These are phyloP conservation scores for Prorocentrum cordatum DNA, from an alignment of 169 alveolate species.

Conservation along the genomic window DNA sequence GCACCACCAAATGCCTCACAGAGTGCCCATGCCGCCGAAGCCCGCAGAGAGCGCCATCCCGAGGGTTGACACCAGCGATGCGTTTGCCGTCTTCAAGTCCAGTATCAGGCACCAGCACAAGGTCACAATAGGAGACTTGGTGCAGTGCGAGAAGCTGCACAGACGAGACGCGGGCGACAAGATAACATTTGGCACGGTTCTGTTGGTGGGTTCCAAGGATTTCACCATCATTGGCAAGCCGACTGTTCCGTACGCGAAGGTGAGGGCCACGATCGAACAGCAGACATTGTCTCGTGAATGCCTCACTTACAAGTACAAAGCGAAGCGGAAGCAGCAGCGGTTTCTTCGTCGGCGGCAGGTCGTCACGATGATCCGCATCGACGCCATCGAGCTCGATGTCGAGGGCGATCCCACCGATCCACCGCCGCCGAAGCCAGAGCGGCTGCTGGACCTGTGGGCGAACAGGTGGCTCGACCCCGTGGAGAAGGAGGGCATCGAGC, in stretches of 20 bases:
- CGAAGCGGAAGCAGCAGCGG: conserved; percentile 34
- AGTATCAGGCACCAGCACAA: conserved; percentile 62
- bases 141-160: conserved; percentile 41
- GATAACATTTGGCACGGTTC: conserved; percentile 38
- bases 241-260: conserved; percentile 56
- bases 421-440: conserved; percentile 38
- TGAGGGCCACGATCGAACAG: conserved; percentile 50
- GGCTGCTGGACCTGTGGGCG: conserved; percentile 61
- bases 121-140: conserved; percentile 46
- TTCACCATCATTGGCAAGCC: conserved; percentile 55
- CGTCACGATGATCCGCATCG: conserved; percentile 58
- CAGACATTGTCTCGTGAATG: conserved; percentile 35
- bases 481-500: conserved; percentile 51
- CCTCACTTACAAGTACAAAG: conserved; percentile 24
- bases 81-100: background rate
- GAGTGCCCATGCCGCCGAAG: background rate
- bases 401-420: conserved; percentile 55
- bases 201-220: conserved; percentile 49
- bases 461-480: conserved; percentile 65
- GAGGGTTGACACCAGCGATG: background rate
- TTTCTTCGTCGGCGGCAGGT: conserved; percentile 27
- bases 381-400: conserved; percentile 12
- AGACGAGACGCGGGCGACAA: conserved; percentile 64
- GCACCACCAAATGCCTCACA: conserved; percentile 58
- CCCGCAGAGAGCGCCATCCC: background rate